Base-by-base conservation (phyloP, 1,139 yeast genomes). In the Pichia sp. region DNA sequence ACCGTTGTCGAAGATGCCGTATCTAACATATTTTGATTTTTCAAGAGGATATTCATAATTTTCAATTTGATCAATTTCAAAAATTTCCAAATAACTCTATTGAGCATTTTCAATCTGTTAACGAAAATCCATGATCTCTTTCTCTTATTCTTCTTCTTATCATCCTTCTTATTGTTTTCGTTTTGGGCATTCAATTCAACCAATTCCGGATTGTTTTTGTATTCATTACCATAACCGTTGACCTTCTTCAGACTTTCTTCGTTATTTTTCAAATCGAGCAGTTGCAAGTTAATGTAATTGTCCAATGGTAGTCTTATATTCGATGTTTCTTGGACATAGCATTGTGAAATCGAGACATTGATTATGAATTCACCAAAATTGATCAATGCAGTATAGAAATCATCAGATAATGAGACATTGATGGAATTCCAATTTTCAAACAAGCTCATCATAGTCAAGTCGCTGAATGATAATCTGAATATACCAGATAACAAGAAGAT, bases 291-390 rank as follows among this genome's bases (percentile, higher is more conserved):
- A 11, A 84, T 55, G 82, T 86, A 85, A 0, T 89, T 84, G n/a
- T 69, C 67, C 7, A 65, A 62, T 17, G 79, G 79, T 24, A 76
- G 61, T 0, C 67, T 65, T 4, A 85, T 67, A n/a, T 73, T 60
- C 34, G 80, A 70, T 20, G 78, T 68, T 57, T 84, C 90, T 37
- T 79, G 75, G 33, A 83, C 75, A 60, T 83, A 85, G 52, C 85
- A 80, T 17, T 82, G 77, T 52, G 75, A 77, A 3, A 87, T 83
- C 0, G 87, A 83, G 53, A 84, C 80, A 10, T 84, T 77, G 33
- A 84, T 73, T 7, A 87, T 81, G 44, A 84, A 69, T 47, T 78
- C 70, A 0, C 90, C 89, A 43, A 81, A 63, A 54, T 79, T 79
- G 56, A 79, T 70, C 47, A 83, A 65, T 0, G 83, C 78, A 1